Evolutionary conservation across 2,329 filamentous ascomycete genomes (phyloP), one percentile per base, ranked within the genome.

Genomic region (Penicillium freii): DNA sequence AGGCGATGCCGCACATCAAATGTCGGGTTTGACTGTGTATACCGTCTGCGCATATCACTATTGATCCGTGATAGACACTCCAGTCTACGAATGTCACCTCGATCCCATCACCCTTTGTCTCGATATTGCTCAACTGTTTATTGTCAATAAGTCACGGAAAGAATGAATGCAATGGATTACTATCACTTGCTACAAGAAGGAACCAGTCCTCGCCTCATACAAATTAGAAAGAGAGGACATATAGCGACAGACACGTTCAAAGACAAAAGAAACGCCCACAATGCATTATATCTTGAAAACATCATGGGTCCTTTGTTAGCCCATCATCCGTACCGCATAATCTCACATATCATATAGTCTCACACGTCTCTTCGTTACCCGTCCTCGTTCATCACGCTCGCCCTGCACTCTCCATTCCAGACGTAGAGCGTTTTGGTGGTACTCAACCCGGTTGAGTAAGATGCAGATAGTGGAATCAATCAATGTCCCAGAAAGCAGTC

Each of bases 31-130:
- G 10, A 13, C 11, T 33, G 11, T 33, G 4, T 33, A 29, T 8
- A 13, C 31, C 11, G 11, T 33, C 11, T 33, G 11, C 31, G 5
- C 31, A 4, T 33, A 33, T 13, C 31, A 13, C 31, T 5, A 62
- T 62, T 8, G 42, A 57, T 13, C 54, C 54, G 2, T 23, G n/a
- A 7, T 51, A 60, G 11, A 31, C 11, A 34, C 40, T 51, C 1
- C 58, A 43, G 27, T 55, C 11, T 33, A 31, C 3, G 1, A 4
- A 33, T 5, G 5, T 33, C 0, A 33, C 11, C 9, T 33, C 5
- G 1, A 33, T 13, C 11, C 31, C 46, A 1, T 34, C 23, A 11
- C 15, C 36, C 2, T 43, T 36, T 11, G 8, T 43, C 13, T 54
- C 25, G 7, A 60, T 51, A 15, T 15, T 25, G 8, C 13, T 19